Conservation (phyloP, 192 early-diverging fungal genomes). For the Phycomyces blakesleeanus region DNA sequence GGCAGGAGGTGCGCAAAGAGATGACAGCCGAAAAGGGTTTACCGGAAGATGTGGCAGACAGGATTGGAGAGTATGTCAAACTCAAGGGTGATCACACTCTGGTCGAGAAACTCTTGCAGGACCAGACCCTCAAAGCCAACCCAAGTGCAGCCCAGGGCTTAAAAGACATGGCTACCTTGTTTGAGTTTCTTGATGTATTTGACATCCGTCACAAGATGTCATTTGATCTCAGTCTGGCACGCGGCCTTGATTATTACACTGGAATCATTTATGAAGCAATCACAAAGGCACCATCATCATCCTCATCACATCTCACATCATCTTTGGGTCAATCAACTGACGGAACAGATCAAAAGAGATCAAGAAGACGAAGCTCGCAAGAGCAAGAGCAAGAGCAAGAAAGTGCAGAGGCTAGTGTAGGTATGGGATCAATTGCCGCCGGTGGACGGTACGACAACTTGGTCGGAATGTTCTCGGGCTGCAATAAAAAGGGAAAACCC, state of each 20-base stretch:
- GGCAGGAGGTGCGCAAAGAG: conserved; percentile 91
- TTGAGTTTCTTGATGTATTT: conserved; percentile 82
- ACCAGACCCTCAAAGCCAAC: conserved; percentile 64
- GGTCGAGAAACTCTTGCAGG: conserved; percentile 62
- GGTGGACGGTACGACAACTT: conserved; percentile 97
- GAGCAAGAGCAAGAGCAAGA: too few relatives aligned
- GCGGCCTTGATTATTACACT: conserved; percentile 98
- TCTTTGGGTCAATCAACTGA: too few relatives aligned
- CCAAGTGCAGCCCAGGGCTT: conserved; percentile 73
- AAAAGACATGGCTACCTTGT: conserved; percentile 80
- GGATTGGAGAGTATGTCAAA: conserved; percentile 90
- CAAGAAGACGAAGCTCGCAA: conserved; percentile 32
- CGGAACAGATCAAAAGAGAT: too few relatives aligned
- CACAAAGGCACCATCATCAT: conserved; percentile 51
- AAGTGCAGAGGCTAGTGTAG: conserved; percentile 60
- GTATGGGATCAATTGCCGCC: conserved; percentile 93
- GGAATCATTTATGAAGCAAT: conserved; percentile 99
- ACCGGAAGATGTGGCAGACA: conserved; percentile 71
- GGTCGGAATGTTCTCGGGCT: conserved; percentile 91
- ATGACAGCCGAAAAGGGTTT: conserved; percentile 94
- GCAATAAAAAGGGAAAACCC: conserved; percentile 51
- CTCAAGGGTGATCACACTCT: conserved; percentile 76
- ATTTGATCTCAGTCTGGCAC: conserved; percentile 94
- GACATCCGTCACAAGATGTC: conserved; percentile 64
- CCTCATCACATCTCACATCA: conserved; percentile 6